phyloP scores from a whole-genome alignment of 257 asterid genomes.

The Plantago major region DNA sequence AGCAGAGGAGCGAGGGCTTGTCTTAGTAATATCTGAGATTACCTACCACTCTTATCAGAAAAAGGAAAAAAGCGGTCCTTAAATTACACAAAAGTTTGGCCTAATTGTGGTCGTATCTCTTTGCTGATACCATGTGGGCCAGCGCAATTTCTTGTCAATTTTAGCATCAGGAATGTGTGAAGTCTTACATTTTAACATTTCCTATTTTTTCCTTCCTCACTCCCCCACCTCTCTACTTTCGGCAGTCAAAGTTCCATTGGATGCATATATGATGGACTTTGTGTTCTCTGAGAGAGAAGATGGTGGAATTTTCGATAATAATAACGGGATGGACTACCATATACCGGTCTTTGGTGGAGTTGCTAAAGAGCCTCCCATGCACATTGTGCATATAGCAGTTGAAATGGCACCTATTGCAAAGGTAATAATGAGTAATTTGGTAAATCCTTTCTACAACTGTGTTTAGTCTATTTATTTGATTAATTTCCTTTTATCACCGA shows the following conservation, averaged over 20 bases:
- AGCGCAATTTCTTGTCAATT: too few relatives aligned
- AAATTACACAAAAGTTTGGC: too few relatives aligned
- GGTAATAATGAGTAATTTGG: slow-evolving; percentile 38
- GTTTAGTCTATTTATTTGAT: background rate
- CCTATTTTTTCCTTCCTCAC: background rate
- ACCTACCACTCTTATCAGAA: too few relatives aligned
- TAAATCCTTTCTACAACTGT: slow-evolving; percentile 4
- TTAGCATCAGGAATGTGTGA: too few relatives aligned
- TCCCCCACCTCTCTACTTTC: background rate
- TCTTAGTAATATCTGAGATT: too few relatives aligned
- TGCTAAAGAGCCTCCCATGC: slow-evolving; percentile 84
- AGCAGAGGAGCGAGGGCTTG: too few relatives aligned
- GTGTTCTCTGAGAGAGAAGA: slow-evolving; percentile 92
- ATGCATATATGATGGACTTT: slow-evolving; percentile 93
- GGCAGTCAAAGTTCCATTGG: slow-evolving; percentile 90
- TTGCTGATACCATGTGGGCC: too few relatives aligned
- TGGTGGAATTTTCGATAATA: slow-evolving; percentile 89
- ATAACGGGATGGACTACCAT: slow-evolving; percentile 88
- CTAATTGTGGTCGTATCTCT: too few relatives aligned
- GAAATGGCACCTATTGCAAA: slow-evolving; percentile 99
- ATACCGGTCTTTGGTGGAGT: slow-evolving; percentile 84
- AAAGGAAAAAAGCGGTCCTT: too few relatives aligned
- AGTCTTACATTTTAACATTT: too few relatives aligned
- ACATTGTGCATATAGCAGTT: slow-evolving; percentile 87
- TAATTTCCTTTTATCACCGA: slow-evolving; percentile 10